A percentile compares a stretch with the other conserved stretches of the same genome.
These are phyloP conservation scores for Thalassiosira profunda DNA, from an alignment of 108 stramenopile species.

Conservation along the genomic window DNA sequence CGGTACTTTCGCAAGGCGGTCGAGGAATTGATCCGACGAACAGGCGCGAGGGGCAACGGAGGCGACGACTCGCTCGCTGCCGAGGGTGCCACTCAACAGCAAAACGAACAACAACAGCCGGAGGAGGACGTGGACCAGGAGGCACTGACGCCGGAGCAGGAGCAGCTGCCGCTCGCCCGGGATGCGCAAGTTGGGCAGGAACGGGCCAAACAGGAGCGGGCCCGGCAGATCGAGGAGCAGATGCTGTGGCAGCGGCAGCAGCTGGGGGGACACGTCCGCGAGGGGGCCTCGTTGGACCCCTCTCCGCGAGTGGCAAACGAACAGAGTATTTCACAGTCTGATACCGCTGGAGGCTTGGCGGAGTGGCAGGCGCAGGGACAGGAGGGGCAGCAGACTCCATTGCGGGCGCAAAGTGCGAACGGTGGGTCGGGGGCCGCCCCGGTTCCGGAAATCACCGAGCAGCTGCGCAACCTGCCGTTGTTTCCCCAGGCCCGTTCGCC, in stretches of 20 bases:
- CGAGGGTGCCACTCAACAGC: not conserved
- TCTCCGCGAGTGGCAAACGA: not conserved
- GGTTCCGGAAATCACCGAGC: not conserved
- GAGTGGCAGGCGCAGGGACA: not conserved
- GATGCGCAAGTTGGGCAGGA: not conserved
- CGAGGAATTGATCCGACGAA: not conserved
- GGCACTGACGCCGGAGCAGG: not conserved
- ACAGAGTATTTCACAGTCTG: not conserved
- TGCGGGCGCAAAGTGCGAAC: too few species aligned
- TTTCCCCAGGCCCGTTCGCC: not conserved
- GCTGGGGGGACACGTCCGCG: not conserved
- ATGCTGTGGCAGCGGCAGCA: not conserved
- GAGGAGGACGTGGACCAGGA: not conserved
- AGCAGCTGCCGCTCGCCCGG: not conserved
- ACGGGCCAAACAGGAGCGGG: not conserved
- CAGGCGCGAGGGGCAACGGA: not conserved
- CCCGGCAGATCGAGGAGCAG: not conserved
- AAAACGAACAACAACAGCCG: not conserved
- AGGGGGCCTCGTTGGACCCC: not conserved
- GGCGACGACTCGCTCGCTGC: too few species aligned
- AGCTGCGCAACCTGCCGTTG: not conserved
- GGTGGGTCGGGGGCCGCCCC: too few species aligned
- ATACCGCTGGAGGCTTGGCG: not conserved
- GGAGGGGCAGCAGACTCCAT: too few species aligned
- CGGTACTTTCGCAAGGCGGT: not conserved